Base-by-base conservation (phyloP, 2,329 filamentous ascomycete species). In the Escovopsis weberi region DNA sequence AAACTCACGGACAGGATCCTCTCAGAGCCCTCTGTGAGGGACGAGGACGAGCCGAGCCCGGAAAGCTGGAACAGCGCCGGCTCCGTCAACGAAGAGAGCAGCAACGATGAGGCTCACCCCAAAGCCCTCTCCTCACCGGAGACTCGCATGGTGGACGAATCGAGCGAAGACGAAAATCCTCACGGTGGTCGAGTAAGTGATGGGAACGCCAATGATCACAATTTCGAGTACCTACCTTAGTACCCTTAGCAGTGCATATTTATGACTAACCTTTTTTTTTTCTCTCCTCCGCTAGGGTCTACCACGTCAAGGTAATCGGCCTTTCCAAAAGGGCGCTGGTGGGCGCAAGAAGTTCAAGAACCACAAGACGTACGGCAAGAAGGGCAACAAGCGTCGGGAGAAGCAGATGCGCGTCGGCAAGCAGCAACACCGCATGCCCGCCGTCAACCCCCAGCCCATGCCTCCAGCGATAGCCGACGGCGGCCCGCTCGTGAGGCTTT, bases 401-500 rank as follows among this genome's bases (percentile, higher is more conserved):
- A 70, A 68, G 53, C 62, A 68, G 43, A 43, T 51, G 47, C 54
- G 57, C 18, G 45, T 44, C 33, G 59, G 58, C 23, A 68, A 69
- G 50, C 58, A 65, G 32, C 23, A 58, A 6, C 62, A 62, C 41
- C 56, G 60, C 32, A 45, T 49, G 4, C 42, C 51, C 15, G 39
- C 47, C 5, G 51, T 62, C 33, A 54, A 63, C 41, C 56, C 59
- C 23, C 59, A 61, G 45, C 61, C 60, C 6, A 58, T 56, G 43
- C 60, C 62, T 18, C 59, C 60, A 7, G 61, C 61, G 26, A 55
- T 63, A 26, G 58, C 61, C 9, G 63, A 66, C 48, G 69, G 73
- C 12, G 75, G 75, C 4, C 77, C 82, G 0, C 65, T 94, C 35
- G 73, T 96, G 50, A 77, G 83, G 33, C 73, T 89, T 26, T 82